phyloP scores from a whole-genome alignment of 106 monocot species.

The Allium sativum region DNA sequence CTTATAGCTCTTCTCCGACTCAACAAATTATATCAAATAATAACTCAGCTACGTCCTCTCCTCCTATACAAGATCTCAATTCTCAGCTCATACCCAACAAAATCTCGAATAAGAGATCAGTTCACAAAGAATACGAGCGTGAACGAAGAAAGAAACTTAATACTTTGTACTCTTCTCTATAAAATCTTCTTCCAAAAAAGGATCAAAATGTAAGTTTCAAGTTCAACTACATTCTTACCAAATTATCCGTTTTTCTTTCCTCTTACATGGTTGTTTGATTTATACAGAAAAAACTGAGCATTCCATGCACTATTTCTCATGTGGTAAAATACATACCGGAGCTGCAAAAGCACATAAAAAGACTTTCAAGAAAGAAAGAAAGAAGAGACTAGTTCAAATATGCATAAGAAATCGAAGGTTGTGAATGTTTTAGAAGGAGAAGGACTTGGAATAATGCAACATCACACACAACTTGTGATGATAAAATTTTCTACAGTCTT shows the following conservation, averaged over 20 bases:
- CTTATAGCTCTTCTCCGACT: too few species aligned
- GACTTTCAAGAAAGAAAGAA: conserved; percentile 33
- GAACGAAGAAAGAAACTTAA: conserved; percentile 32
- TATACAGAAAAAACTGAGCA: conserved; percentile 58
- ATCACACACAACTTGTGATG: conserved; percentile 13
- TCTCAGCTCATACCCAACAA: neutral
- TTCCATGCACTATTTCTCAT: conserved; percentile 35
- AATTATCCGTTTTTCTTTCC: neutral
- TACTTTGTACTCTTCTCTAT: conserved; percentile 28
- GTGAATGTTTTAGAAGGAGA: conserved; percentile 28
- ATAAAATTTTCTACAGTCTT: conserved; percentile 28
- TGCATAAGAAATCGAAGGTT: conserved; percentile 19
- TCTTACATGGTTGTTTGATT: too few species aligned
- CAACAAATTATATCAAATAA: too few species aligned
- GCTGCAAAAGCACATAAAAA: conserved; percentile 35
- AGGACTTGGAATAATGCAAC: conserved; percentile 39
- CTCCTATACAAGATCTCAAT: neutral
- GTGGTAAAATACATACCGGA: conserved; percentile 70
- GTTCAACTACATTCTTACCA: too few species aligned
- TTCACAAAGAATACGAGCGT: conserved; percentile 38
- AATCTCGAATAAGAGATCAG: conserved; percentile 15
- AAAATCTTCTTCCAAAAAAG: conserved; percentile 18
- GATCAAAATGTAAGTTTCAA: conserved; percentile 13
- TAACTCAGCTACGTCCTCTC: neutral
- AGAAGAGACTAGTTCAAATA: conserved; percentile 47